Percentiles rank a stretch among this genome's conserved stretches.
These are phyloP conservation scores for Earliella scabrosa DNA, from an alignment of 1,284 basidiomycete species.

Conservation along the genomic window DNA sequence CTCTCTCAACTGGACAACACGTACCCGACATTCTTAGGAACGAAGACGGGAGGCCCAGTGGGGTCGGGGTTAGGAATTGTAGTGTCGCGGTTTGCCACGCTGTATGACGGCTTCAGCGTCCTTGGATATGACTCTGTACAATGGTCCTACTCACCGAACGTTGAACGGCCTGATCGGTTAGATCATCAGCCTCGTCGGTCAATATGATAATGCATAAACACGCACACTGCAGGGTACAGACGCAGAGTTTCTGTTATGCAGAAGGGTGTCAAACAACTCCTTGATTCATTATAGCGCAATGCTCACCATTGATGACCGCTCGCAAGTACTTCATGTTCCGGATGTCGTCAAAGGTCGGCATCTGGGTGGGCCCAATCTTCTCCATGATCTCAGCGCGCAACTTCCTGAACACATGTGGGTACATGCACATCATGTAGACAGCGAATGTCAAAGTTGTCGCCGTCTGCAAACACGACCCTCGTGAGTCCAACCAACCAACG, in stretches of 20 bases:
- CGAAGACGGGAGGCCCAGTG: constrained; percentile 28
- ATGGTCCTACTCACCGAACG: constrained; percentile 24
- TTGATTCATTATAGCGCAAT: not conserved
- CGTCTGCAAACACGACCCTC: constrained; percentile 30
- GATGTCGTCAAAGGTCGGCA: constrained; percentile 45
- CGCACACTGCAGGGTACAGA: constrained; percentile 41
- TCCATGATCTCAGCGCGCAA: constrained; percentile 48
- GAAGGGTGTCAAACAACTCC: too few species aligned
- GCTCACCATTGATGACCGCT: constrained; percentile 36
- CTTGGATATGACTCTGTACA: too few species aligned
- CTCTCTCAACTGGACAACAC: not conserved
- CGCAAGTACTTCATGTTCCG: constrained; percentile 42
- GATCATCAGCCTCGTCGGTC: not conserved
- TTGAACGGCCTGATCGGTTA: constrained; percentile 29
- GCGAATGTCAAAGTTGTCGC: constrained; percentile 42
- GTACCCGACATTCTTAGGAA: constrained; percentile 28
- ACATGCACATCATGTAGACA: constrained; percentile 45
- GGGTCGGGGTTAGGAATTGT: constrained; percentile 28
- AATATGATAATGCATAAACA: not conserved
- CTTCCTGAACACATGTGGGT: constrained; percentile 40
- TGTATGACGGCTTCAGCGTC: too few species aligned
- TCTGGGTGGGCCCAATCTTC: constrained; percentile 36
- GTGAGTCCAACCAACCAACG: not conserved
- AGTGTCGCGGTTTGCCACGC: constrained; percentile 25
- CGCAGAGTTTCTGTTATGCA: constrained; percentile 32